phyloP scores from a whole-genome alignment of 805 yeast species.

The Isabelozyma heimii region DNA sequence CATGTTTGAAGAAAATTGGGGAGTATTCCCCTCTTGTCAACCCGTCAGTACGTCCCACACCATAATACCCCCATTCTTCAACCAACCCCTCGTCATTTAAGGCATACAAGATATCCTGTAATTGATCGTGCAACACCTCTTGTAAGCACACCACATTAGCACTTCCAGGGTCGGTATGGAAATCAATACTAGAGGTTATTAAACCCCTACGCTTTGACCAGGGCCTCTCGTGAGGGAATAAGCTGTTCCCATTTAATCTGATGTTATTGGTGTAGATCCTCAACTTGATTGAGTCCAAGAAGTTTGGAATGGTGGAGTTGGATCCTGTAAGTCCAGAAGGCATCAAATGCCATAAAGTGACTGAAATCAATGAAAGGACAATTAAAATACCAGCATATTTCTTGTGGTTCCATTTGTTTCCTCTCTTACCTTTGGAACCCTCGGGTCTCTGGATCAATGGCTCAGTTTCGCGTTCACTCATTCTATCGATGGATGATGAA shows the following conservation, averaged over 20 bases:
- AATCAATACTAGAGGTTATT: constrained; percentile 36
- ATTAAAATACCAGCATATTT: no score
- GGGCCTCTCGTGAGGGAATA: constrained; percentile 31
- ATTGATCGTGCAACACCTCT: constrained; percentile 29
- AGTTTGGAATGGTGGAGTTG: not conserved
- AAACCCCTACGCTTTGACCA: constrained; percentile 39
- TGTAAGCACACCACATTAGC: constrained; percentile 39
- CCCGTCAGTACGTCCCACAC: constrained; percentile 37
- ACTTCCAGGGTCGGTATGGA: constrained; percentile 25
- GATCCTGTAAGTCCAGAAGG: not conserved
- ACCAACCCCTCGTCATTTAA: constrained; percentile 16
- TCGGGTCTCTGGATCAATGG: no score
- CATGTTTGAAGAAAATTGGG: constrained; percentile 30
- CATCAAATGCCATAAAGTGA: no score
- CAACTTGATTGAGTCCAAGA: constrained; percentile 9
- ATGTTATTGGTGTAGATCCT: constrained; percentile 44
- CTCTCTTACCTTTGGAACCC: no score
- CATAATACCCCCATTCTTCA: constrained; percentile 33
- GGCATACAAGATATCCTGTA: constrained; percentile 21
- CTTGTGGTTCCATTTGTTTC: no score
- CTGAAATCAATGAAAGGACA: no score
- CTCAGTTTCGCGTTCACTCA: no score
- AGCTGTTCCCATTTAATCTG: constrained; percentile 37
- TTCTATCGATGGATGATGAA: no score
- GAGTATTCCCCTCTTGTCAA: constrained; percentile 28